Percentiles rank a stretch among this genome's conserved stretches.
phyloP scores from a whole-genome alignment of 305 asterid species.

The Nicotiana rustica region DNA sequence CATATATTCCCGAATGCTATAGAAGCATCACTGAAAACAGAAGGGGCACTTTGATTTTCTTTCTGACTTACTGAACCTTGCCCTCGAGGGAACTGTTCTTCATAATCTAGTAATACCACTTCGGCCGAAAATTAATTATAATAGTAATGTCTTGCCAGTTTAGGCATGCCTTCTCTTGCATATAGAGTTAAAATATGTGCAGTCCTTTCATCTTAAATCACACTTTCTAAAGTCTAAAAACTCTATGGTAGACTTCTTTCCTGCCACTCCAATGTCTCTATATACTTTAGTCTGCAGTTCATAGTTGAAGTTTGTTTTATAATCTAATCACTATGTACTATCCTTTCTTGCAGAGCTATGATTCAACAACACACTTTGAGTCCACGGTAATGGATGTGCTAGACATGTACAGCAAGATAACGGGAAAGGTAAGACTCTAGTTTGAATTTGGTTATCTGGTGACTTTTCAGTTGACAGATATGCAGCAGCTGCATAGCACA shows the following conservation, averaged over 20 bases:
- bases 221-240: background rate
- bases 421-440: slow-evolving; percentile 73
- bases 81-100: background rate
- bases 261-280: background rate
- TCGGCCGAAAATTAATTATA: background rate
- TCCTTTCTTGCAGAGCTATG: slow-evolving; percentile 74
- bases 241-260: slow-evolving; percentile 12
- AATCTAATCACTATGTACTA: background rate
- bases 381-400: slow-evolving; percentile 85
- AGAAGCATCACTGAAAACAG: background rate
- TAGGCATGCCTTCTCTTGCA: slow-evolving; percentile 1
- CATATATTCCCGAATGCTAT: background rate
- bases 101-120: slow-evolving; percentile 7
- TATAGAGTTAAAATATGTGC: background rate
- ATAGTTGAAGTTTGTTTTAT: background rate
- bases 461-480: background rate
- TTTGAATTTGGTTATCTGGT: slow-evolving; percentile 13
- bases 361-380: slow-evolving; percentile 91
- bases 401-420: slow-evolving; percentile 81
- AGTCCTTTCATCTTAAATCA: background rate
- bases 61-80: slow-evolving; percentile 12
- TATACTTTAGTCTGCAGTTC: background rate
- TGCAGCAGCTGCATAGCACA: background rate
- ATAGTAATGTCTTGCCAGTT: background rate
- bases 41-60: background rate